Percentiles rank a stretch among this genome's conserved stretches.
These are phyloP conservation scores for Acephala macrosclerotiorum DNA, from an alignment of 2,329 filamentous ascomycete genomes.

Conservation along the genomic window DNA sequence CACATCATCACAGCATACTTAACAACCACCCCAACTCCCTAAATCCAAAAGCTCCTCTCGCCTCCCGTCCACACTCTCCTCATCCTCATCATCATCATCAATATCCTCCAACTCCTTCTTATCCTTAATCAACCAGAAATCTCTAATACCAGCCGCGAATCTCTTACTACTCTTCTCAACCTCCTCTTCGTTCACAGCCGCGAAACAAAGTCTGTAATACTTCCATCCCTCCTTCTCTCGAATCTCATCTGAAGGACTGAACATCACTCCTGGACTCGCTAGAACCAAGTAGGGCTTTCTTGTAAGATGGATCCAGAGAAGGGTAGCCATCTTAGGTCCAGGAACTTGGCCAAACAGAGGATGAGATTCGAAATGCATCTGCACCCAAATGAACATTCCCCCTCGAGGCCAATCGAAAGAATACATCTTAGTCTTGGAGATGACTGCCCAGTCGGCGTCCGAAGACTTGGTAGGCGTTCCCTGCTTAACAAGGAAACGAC, in stretches of 20 bases:
- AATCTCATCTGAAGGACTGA: slow-evolving; percentile 71
- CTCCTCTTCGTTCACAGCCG: slow-evolving; percentile 77
- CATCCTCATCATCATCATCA: slow-evolving; percentile 17
- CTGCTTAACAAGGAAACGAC: slow-evolving; percentile 70
- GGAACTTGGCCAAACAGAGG: slow-evolving; percentile 68
- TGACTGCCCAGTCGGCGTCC: slow-evolving; percentile 75
- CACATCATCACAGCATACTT: neutral
- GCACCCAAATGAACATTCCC: slow-evolving; percentile 93
- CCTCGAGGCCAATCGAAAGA: slow-evolving; percentile 82
- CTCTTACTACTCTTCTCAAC: slow-evolving; percentile 67
- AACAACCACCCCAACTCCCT: slow-evolving; percentile 38
- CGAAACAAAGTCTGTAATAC: slow-evolving; percentile 84
- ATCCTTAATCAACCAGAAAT: slow-evolving; percentile 80
- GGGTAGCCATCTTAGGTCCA: slow-evolving; percentile 63
- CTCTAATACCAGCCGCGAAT: slow-evolving; percentile 72
- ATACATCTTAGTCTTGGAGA: slow-evolving; percentile 77
- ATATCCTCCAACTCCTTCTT: slow-evolving; percentile 68
- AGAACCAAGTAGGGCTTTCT: slow-evolving; percentile 74
- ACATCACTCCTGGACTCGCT: slow-evolving; percentile 75
- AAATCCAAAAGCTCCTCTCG: slow-evolving; percentile 34
- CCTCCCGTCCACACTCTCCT: slow-evolving; percentile 8
- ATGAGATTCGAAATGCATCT: slow-evolving; percentile 74
- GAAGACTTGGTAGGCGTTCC: slow-evolving; percentile 61
- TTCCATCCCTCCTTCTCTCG: slow-evolving; percentile 67
- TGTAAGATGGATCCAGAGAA: slow-evolving; percentile 76